phyloP scores from a whole-genome alignment of 2,329 filamentous ascomycete genomes.

The Apiospora arundinis region DNA sequence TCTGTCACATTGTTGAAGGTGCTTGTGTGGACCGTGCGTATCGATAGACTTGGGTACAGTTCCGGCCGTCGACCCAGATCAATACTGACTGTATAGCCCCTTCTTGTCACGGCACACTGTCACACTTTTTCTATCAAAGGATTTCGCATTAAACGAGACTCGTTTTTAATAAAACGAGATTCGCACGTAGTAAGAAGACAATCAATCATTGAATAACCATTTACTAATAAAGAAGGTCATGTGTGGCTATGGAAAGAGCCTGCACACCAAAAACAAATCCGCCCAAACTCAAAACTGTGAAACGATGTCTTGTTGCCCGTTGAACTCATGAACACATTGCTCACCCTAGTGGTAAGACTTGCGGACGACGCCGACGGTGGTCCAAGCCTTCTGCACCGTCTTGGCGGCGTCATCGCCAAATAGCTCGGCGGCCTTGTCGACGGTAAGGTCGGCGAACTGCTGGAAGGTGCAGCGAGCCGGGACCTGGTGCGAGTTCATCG shows the following conservation, averaged over 20 bases:
- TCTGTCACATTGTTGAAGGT: too few species aligned
- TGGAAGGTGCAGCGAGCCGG: slow-evolving; percentile 49
- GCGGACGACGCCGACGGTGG: slow-evolving; percentile 51
- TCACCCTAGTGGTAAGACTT: slow-evolving; percentile 33
- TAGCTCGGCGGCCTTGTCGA: slow-evolving; percentile 50
- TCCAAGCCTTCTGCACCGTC: slow-evolving; percentile 54
- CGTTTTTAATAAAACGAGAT: too few species aligned
- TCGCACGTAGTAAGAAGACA: too few species aligned
- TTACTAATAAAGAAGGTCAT: background rate
- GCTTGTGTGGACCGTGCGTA: too few species aligned
- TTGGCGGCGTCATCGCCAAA: slow-evolving; percentile 50
- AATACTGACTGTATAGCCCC: too few species aligned
- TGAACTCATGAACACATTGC: background rate
- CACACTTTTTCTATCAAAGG: too few species aligned
- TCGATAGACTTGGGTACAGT: too few species aligned
- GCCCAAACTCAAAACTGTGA: background rate
- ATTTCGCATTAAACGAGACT: too few species aligned
- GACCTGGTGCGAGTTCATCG: slow-evolving; percentile 51
- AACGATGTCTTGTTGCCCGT: background rate
- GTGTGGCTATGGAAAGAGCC: background rate
- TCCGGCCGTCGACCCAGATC: too few species aligned
- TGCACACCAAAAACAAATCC: background rate
- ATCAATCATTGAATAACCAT: background rate
- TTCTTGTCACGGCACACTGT: too few species aligned
- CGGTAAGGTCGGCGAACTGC: slow-evolving; percentile 56